These are phyloP conservation scores for Ophryocystis elektroscirrha DNA, from an alignment of 169 alveolate species.

Conservation along the genomic window DNA sequence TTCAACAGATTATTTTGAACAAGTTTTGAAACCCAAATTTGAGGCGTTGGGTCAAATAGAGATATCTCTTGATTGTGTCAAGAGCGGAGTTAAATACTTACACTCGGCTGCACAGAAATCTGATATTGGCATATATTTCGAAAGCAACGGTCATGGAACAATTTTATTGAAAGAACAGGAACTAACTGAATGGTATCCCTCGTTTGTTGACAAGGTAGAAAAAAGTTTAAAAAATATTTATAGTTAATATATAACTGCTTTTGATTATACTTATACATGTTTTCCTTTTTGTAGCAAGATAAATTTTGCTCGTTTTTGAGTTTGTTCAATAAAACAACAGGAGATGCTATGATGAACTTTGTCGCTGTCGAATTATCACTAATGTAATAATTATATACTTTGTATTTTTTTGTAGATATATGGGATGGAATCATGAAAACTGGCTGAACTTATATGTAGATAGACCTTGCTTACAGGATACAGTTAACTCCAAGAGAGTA, in stretches of 20 bases:
- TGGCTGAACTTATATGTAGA: conserved; percentile 41
- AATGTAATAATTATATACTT: not conserved
- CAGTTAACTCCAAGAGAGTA: conserved; percentile 11
- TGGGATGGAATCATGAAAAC: conserved; percentile 1
- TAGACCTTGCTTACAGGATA: conserved; percentile 28
- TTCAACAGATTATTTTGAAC: conserved; percentile 23
- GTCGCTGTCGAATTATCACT: conserved; percentile 50
- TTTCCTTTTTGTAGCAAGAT: not conserved
- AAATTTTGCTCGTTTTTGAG: conserved; percentile 6
- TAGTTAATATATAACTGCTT: conserved; percentile 9
- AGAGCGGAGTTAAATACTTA: conserved; percentile 58
- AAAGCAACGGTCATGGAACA: conserved; percentile 74
- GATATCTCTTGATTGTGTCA: conserved; percentile 16
- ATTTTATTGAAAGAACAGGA: conserved; percentile 25
- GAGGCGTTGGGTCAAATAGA: conserved; percentile 12
- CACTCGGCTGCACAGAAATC: conserved; percentile 44
- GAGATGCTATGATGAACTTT: conserved; percentile 56
- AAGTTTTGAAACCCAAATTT: conserved; percentile 9
- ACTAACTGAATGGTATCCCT: conserved; percentile 25
- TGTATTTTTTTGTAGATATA: too few species aligned
- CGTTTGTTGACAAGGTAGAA: not conserved
- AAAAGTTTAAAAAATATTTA: conserved; percentile 10
- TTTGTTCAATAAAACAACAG: conserved; percentile 40
- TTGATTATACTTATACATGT: too few species aligned
- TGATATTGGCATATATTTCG: conserved; percentile 60